phyloP scores from a whole-genome alignment of 495 filamentous ascomycete genomes.

The Penicillium turbatum region DNA sequence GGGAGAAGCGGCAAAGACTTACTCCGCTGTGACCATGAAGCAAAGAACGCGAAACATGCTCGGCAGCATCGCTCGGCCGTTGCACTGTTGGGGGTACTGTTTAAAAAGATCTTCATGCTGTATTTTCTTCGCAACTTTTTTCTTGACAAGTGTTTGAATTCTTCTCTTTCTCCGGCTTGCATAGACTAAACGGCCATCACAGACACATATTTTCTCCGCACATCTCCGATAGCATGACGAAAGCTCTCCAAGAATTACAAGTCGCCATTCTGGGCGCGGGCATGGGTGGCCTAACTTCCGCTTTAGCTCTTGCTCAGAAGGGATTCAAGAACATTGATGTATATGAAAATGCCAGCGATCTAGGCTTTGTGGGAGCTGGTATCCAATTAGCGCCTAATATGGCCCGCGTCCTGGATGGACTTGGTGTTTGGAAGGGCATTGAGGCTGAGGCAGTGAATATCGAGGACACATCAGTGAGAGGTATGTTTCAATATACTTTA shows the following conservation, averaged over 20 bases:
- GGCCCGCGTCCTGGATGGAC: constrained; percentile 63
- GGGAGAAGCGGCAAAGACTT: constrained; percentile 29
- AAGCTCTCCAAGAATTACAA: constrained; percentile 37
- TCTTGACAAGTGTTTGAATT: background rate
- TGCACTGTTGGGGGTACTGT: constrained; percentile 6
- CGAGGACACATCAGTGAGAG: constrained; percentile 49
- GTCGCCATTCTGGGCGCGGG: constrained; percentile 51
- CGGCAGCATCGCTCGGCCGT: constrained; percentile 14
- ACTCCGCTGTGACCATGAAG: constrained; percentile 16
- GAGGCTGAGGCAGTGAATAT: constrained; percentile 57
- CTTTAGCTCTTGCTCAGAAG: constrained; percentile 67
- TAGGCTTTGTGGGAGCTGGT: constrained; percentile 78
- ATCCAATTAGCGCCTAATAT: constrained; percentile 82
- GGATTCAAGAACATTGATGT: constrained; percentile 70
- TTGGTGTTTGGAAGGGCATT: constrained; percentile 67
- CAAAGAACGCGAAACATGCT: background rate
- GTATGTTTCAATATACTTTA: constrained; percentile 23
- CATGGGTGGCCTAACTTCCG: constrained; percentile 72
- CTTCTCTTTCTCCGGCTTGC: background rate
- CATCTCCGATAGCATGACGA: constrained; percentile 24
- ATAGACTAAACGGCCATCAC: background rate
- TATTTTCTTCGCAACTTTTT: background rate
- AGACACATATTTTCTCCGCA: background rate
- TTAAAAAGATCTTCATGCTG: background rate
- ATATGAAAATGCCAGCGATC: constrained; percentile 66